Conservation (phyloP, 495 filamentous ascomycete species). For the Lepraria neglecta region DNA sequence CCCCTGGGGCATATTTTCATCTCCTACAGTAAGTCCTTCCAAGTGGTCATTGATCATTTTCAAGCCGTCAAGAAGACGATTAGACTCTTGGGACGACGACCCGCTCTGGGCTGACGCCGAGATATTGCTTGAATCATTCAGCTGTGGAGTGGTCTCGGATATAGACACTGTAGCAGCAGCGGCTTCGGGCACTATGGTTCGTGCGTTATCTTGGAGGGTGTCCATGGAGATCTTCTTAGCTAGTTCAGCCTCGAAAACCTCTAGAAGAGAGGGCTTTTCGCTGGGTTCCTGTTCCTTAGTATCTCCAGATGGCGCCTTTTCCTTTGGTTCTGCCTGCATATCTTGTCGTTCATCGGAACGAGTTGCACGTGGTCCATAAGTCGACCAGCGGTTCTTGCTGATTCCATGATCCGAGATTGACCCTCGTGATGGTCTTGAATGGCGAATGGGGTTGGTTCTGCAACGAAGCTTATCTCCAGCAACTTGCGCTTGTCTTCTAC, state of each 20-base stretch:
- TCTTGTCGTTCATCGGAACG: conserved; percentile 12
- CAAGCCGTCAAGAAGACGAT: conserved; percentile 4
- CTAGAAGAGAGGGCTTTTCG: conserved; percentile 35
- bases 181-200: neutral
- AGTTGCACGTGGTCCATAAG: conserved; percentile 4
- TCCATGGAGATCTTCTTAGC: conserved; percentile 33
- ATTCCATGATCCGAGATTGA: conserved; percentile 10
- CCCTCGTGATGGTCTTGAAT: conserved; percentile 10
- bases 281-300: neutral
- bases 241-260: conserved; percentile 49
- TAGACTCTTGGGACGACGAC: neutral
- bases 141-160: neutral
- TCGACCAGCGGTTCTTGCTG: conserved; percentile 16
- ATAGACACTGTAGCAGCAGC: neutral
- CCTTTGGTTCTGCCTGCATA: conserved; percentile 12
- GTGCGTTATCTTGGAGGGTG: neutral
- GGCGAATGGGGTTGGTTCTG: conserved; percentile 20
- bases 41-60: conserved; percentile 25
- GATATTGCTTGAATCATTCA: neutral
- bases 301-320: neutral
- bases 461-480: conserved; percentile 20
- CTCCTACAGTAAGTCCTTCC: conserved; percentile 14
- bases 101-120: neutral
- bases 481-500: conserved; percentile 17
- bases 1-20: conserved; percentile 19